Evolutionary conservation across 108 stramenopile genomes (phyloP), one percentile per base, ranked within the genome.

Genomic region (Cyclotella cryptica): DNA sequence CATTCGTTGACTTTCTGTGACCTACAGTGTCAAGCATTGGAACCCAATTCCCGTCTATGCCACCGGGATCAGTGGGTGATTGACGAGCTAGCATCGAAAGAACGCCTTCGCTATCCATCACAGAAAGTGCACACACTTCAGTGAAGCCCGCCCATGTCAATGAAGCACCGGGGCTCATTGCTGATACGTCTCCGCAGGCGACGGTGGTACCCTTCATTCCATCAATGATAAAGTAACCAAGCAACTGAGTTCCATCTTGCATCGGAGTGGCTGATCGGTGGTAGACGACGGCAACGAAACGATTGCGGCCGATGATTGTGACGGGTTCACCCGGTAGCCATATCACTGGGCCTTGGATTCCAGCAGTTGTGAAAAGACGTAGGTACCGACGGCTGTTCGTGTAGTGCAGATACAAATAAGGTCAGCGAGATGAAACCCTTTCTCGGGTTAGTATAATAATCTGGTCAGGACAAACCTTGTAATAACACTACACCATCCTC

Each of bases 1-100:
- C 95, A 62, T 87, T 89, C 1, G 42, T 46, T 5, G 89, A 90
- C 78, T 93, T 96, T 60, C 89, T 90, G 44, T 89, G 72, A 28
- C 90, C 92, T 13, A 90, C 66, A 14, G 95, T 96, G 64, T 96
- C 95, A 24, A 96, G 82, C 47, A 93, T 75, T 29, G 95, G 95
- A 17, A 69, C 63, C 92, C 92, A 93, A 60, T 87, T 78, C 77
- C 90, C 90, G 24, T 17, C 27, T 19, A 12, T 35, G 8, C 21
- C 13, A 3, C 61, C 26, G 18, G 58, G 66, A 19, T 42, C 69
- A 8, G 60, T 9, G n/a, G 42, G 26, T n/a, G 69, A 28, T 29
- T 69, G 64, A 44, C 69, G 72, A 24, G 85, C 79, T 28, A 92
- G 85, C 93, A 95, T 92, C 28, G 90, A 91, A 35, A 92, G 45